phyloP scores from a whole-genome alignment of 2,329 filamentous ascomycete genomes.

The Ambrosiella xylebori region DNA sequence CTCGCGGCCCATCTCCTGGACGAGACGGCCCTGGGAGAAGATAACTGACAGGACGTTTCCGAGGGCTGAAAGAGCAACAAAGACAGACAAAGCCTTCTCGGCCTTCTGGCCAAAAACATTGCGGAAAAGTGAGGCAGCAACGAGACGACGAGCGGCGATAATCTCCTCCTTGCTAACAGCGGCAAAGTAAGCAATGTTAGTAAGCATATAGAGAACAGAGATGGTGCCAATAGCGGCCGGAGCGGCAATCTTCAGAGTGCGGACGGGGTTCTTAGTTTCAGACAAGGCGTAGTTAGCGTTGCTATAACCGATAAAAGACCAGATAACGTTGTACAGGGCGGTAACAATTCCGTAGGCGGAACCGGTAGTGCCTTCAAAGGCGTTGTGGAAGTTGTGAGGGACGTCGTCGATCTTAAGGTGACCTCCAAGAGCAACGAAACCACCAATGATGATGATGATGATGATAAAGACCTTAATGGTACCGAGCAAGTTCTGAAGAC shows the following conservation, averaged over 20 bases:
- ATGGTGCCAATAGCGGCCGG: slow-evolving; percentile 41
- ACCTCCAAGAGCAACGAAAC: slow-evolving; percentile 44
- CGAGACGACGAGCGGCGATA: slow-evolving; percentile 30
- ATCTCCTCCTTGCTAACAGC: slow-evolving; percentile 37
- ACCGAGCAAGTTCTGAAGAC: slow-evolving; percentile 49
- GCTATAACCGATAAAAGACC: slow-evolving; percentile 51
- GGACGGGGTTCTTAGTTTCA: slow-evolving; percentile 48
- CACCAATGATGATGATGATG: slow-evolving; percentile 45
- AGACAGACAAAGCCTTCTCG: slow-evolving; percentile 43
- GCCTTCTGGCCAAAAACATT: slow-evolving; percentile 37
- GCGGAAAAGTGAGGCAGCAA: slow-evolving; percentile 37
- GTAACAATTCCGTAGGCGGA: slow-evolving; percentile 52
- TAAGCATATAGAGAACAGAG: slow-evolving; percentile 46
- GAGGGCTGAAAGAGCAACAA: slow-evolving; percentile 50
- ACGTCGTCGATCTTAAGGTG: slow-evolving; percentile 40
- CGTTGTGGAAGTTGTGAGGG: slow-evolving; percentile 44
- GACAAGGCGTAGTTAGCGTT: slow-evolving; percentile 50
- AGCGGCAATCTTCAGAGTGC: slow-evolving; percentile 48
- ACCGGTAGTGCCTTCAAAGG: slow-evolving; percentile 48
- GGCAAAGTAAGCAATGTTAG: slow-evolving; percentile 51
- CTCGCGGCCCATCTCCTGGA: slow-evolving; percentile 49
- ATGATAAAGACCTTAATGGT: slow-evolving; percentile 49
- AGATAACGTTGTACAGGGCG: slow-evolving; percentile 55
- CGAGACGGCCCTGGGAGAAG: slow-evolving; percentile 49
- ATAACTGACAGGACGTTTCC: slow-evolving; percentile 52